Evolutionary conservation across 2,329 filamentous ascomycete species (phyloP).

Genomic region (Ceratocystis ficicola): DNA sequence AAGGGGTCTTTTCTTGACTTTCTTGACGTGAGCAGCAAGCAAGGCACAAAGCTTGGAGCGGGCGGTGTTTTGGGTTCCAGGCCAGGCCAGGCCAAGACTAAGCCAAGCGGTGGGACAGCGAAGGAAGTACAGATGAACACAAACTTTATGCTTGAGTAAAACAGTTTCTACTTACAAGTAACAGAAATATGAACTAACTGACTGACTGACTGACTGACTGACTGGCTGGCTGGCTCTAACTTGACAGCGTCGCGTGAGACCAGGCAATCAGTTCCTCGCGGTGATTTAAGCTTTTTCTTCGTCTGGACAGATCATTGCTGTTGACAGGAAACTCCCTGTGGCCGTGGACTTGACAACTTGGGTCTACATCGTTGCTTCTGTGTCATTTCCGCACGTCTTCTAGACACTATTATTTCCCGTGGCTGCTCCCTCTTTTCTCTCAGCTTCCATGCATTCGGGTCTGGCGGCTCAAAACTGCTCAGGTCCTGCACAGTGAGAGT

Average conservation of each 20-base stretch:
- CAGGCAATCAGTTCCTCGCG: background rate
- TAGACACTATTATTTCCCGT: background rate
- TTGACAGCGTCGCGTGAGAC: no score
- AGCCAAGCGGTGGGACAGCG: background rate
- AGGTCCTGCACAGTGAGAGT: background rate
- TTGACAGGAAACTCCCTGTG: no score
- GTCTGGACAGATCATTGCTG: no score
- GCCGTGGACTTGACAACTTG: no score
- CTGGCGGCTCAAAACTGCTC: background rate
- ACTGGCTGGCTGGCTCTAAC: no score
- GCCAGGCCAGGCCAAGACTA: background rate
- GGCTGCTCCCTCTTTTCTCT: background rate
- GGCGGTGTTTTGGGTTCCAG: background rate
- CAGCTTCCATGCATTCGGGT: background rate
- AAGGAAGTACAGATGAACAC: conserved; percentile 8
- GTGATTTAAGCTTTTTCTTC: background rate
- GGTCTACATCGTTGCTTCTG: background rate
- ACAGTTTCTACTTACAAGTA: background rate
- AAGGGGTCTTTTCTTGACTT: background rate
- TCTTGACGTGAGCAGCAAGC: no score
- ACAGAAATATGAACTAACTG: background rate
- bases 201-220: no score
- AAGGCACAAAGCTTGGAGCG: background rate
- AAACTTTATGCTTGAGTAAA: background rate
- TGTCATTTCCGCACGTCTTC: background rate